A percentile compares a stretch with the other conserved stretches of the same genome.
phyloP scores from a whole-genome alignment of 306 rosid species.

The Gleditsia sinensis region DNA sequence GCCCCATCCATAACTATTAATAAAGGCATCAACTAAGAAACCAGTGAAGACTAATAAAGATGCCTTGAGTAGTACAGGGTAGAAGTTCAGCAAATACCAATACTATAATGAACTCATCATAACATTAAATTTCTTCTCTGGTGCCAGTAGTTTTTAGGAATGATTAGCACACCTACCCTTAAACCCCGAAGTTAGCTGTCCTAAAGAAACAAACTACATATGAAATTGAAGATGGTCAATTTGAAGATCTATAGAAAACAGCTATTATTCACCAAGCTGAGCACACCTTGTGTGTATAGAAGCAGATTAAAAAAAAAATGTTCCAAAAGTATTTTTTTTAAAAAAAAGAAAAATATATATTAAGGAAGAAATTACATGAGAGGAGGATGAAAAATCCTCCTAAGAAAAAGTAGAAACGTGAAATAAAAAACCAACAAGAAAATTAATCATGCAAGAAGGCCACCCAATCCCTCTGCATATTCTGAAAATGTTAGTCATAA shows the following conservation, averaged over 20 bases:
- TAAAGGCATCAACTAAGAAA: constrained; percentile 17
- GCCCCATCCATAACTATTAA: constrained; percentile 13
- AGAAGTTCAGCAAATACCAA: background rate
- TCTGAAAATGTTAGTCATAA: constrained; percentile 11
- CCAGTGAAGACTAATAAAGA: constrained; percentile 3
- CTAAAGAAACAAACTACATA: constrained; percentile 11
- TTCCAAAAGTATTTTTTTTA: too few relatives aligned
- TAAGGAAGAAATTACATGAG: too few relatives aligned
- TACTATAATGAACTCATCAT: background rate
- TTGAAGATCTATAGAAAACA: background rate
- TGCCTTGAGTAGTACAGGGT: background rate
- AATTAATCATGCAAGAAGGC: too few relatives aligned
- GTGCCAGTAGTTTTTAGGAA: background rate
- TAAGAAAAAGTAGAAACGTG: too few relatives aligned
- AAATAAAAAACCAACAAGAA: too few relatives aligned
- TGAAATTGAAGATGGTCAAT: constrained; percentile 12
- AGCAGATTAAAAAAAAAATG: too few relatives aligned
- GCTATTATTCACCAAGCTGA: constrained; percentile 8
- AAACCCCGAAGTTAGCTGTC: background rate
- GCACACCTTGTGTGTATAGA: too few relatives aligned
- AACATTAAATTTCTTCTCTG: constrained; percentile 1
- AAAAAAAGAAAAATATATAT: too few relatives aligned
- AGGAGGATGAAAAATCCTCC: too few relatives aligned
- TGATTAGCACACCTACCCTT: constrained; percentile 10
- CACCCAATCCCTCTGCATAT: too few relatives aligned